Percentiles rank a stretch among this genome's conserved stretches.
Conservation (phyloP, 495 filamentous ascomycete genomes). For the Chaetomium cochliodes region DNA sequence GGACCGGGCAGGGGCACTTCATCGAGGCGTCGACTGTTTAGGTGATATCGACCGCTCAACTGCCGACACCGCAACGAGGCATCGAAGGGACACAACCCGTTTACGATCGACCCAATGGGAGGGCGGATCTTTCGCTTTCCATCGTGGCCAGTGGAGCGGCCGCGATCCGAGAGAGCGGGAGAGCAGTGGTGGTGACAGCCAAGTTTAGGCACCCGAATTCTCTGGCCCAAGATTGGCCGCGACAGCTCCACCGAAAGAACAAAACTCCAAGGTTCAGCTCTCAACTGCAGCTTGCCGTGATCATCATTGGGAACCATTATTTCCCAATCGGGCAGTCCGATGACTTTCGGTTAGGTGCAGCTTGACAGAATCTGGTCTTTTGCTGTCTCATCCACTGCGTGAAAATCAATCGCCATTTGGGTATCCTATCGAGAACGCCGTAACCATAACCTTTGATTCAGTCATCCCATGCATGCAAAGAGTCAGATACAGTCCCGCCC, state of each 20-base stretch:
- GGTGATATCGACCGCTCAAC: neutral
- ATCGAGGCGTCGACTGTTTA: neutral
- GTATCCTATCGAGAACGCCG: slow-evolving; percentile 16
- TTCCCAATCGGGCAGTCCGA: neutral
- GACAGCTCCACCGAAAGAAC: slow-evolving; percentile 2
- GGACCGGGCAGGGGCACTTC: neutral
- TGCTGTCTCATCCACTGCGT: neutral
- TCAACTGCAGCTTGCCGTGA: neutral
- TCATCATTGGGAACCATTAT: neutral
- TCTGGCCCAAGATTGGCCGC: slow-evolving; percentile 17
- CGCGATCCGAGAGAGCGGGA: neutral
- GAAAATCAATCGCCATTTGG: slow-evolving; percentile 10
- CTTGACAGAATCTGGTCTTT: neutral
- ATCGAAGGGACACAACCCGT: neutral
- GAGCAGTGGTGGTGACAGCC: neutral
- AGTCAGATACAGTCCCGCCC: neutral
- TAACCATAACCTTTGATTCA: neutral
- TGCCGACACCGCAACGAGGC: slow-evolving; percentile 6
- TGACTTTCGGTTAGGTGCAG: neutral
- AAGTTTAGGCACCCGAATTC: slow-evolving; percentile 25
- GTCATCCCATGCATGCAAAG: neutral
- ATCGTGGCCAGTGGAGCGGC: neutral
- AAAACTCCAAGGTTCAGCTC: slow-evolving; percentile 3
- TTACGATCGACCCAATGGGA: slow-evolving; percentile 15
- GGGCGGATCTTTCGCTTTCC: neutral